These are phyloP conservation scores for Dujonia santamariae DNA, from an alignment of 1,139 yeast species.

Conservation along the genomic window DNA sequence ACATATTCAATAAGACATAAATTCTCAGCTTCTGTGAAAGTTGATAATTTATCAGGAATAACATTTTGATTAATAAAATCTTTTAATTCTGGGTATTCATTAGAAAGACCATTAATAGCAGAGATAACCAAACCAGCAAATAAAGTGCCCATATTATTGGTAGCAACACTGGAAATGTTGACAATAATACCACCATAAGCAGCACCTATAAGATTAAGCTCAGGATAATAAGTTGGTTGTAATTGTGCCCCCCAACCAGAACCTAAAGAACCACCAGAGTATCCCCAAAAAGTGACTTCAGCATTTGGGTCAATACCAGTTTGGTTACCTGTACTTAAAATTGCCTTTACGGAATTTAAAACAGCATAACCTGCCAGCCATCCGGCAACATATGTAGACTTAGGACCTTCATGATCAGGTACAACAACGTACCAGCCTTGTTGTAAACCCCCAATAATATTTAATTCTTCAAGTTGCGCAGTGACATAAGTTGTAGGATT, in stretches of 20 bases:
- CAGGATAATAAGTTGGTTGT: slow-evolving; percentile 22
- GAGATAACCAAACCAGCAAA: slow-evolving; percentile 25
- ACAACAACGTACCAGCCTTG: slow-evolving; percentile 16
- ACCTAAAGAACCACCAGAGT: slow-evolving; percentile 23
- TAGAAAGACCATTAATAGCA: slow-evolving; percentile 24
- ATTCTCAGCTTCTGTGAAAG: slow-evolving; percentile 1
- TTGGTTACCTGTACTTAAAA: slow-evolving; percentile 12
- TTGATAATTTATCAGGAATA: slow-evolving; percentile 1
- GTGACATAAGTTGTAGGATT: slow-evolving; percentile 1
- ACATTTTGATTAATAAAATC: slow-evolving; percentile 8
- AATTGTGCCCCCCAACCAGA: slow-evolving; percentile 20
- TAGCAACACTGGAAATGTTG: slow-evolving; percentile 20
- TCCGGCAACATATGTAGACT: slow-evolving; percentile 17
- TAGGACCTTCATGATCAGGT: slow-evolving; percentile 20
- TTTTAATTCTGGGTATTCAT: slow-evolving; percentile 24
- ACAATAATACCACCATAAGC: slow-evolving; percentile 15
- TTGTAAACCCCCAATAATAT: slow-evolving; percentile 10
- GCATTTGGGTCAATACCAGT: slow-evolving; percentile 17
- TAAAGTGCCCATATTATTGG: slow-evolving; percentile 18
- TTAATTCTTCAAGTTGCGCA: slow-evolving; percentile 8
- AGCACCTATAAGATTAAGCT: slow-evolving; percentile 15
- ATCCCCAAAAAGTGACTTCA: slow-evolving; percentile 18
- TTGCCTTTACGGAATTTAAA: slow-evolving; percentile 17
- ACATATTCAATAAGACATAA: slow-evolving; percentile 4
- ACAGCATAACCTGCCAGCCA: slow-evolving; percentile 17